phyloP scores from a whole-genome alignment of 768 basidiomycete species.

The Mycena olivaceomarginata region DNA sequence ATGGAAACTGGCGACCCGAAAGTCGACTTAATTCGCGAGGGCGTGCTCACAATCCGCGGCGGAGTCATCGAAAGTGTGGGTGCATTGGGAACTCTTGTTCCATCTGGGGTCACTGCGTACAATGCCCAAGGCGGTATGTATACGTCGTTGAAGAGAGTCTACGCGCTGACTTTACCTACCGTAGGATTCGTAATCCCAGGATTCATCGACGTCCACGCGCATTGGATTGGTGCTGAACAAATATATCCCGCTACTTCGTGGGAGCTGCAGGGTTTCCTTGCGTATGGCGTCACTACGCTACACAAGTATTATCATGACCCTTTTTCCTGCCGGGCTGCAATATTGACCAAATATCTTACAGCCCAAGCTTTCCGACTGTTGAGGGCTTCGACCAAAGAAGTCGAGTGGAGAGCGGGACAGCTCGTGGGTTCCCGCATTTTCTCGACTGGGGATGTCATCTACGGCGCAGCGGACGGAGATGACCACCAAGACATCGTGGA shows the following conservation, averaged over 20 bases:
- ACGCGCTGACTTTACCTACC: not conserved
- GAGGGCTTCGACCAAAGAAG: slow-evolving; percentile 80
- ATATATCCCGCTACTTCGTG: slow-evolving; percentile 80
- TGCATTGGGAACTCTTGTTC: slow-evolving; percentile 53
- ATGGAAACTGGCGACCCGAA: slow-evolving; percentile 75
- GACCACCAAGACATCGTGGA: slow-evolving; percentile 80
- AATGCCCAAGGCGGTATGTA: slow-evolving; percentile 78
- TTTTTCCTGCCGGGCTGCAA: not conserved
- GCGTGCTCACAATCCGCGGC: slow-evolving; percentile 70
- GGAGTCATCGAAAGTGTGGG: slow-evolving; percentile 76
- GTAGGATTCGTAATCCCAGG: slow-evolving; percentile 81
- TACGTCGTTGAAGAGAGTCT: not conserved
- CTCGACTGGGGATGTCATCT: slow-evolving; percentile 80
- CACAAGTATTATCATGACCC: slow-evolving; percentile 74
- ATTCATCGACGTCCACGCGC: slow-evolving; percentile 87
- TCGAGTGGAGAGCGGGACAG: slow-evolving; percentile 80
- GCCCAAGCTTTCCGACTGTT: slow-evolving; percentile 80
- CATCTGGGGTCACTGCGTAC: slow-evolving; percentile 65
- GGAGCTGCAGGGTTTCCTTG: slow-evolving; percentile 85
- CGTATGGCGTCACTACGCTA: slow-evolving; percentile 85
- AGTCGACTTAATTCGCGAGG: slow-evolving; percentile 71
- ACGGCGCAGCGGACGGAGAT: slow-evolving; percentile 67
- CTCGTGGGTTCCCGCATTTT: slow-evolving; percentile 84
- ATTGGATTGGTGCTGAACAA: slow-evolving; percentile 76
- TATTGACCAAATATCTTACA: slow-evolving; percentile 47